A percentile compares a stretch with the other conserved stretches of the same genome.
These are phyloP conservation scores for Dryas octopetala DNA, from an alignment of 306 rosid species.

Conservation along the genomic window DNA sequence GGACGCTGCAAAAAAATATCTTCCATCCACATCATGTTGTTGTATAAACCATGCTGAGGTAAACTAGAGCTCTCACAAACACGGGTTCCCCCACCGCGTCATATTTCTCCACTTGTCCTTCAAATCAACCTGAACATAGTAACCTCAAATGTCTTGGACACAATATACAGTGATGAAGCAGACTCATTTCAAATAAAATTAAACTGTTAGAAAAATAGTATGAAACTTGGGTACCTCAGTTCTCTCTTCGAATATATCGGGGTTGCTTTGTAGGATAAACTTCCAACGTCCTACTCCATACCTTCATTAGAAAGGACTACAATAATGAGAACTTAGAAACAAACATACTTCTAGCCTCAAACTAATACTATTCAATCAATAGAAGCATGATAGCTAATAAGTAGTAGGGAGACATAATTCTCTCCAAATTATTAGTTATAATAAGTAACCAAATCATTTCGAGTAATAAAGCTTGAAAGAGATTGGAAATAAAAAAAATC, in stretches of 20 bases:
- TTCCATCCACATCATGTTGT: neutral
- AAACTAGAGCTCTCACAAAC: neutral
- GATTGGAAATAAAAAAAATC: too few species aligned
- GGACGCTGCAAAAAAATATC: neutral
- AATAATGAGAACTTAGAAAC: constrained; percentile 21
- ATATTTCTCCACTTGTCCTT: constrained; percentile 95
- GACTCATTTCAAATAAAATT: too few species aligned
- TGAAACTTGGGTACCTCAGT: constrained; percentile 51
- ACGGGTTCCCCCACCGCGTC: constrained; percentile 30
- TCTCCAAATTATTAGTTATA: too few species aligned
- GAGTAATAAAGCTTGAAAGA: too few species aligned
- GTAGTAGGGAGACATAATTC: too few species aligned
- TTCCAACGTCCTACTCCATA: constrained; percentile 82
- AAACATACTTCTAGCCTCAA: neutral
- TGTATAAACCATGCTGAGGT: neutral
- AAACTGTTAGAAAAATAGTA: neutral
- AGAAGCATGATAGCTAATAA: neutral
- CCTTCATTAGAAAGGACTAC: constrained; percentile 40
- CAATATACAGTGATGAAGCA: too few species aligned
- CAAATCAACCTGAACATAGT: constrained; percentile 65
- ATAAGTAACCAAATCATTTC: too few species aligned
- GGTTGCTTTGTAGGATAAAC: constrained; percentile 42
- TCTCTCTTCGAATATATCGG: constrained; percentile 57
- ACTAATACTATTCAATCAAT: neutral
- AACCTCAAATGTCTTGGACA: neutral